Evolutionary conservation across 495 filamentous ascomycete species (phyloP), one percentile per base, ranked within the genome.

Genomic region (Penicillium ucsense): DNA sequence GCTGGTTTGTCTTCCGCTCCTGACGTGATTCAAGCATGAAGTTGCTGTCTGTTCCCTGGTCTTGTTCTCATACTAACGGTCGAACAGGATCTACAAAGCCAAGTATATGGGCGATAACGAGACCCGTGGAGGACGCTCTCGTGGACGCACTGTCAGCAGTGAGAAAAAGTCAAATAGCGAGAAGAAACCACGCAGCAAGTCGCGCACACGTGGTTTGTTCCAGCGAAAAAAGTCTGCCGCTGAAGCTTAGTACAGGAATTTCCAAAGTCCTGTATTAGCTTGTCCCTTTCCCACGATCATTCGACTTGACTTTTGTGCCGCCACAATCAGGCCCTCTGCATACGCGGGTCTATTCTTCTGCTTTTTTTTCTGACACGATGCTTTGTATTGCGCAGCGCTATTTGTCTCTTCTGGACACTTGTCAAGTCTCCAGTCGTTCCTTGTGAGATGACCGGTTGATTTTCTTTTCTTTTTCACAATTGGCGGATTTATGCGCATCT

Each of bases 21-120:
- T 12, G 41, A 43, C 6, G 3, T 20, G 20, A 20, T 20, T 20
- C 20, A 20, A 20, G 20, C 20, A 20, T 2, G 20, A 20, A 20
- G 2, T 20, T 20, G 20, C 1, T 20, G 20, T 20, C 20, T 20
- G 20, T 20, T 10, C 34, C 34, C 34, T 10, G 34, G 7, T 35
- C 34, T 7, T 10, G 34, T 35, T 35, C 6, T 32, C 34, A 34
- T n/a, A 41, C 43, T 59, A 52, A 67, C 50, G 2, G 4, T 6
- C 10, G 34, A 11, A 8, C 53, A 95, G 89, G 89, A 95, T 95
- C 57, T 88, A 94, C 72, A 95, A 95, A 59, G 71, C 86, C 33
- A 95, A 95, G 61, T 95, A 95, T 64, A 90, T 92, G 64, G 88
- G 86, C 59, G 77, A 78, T 47, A 82, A 88, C 43, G 82, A 86